Conservation (phyloP, 495 filamentous ascomycete genomes). For the Penicillium lividum region DNA sequence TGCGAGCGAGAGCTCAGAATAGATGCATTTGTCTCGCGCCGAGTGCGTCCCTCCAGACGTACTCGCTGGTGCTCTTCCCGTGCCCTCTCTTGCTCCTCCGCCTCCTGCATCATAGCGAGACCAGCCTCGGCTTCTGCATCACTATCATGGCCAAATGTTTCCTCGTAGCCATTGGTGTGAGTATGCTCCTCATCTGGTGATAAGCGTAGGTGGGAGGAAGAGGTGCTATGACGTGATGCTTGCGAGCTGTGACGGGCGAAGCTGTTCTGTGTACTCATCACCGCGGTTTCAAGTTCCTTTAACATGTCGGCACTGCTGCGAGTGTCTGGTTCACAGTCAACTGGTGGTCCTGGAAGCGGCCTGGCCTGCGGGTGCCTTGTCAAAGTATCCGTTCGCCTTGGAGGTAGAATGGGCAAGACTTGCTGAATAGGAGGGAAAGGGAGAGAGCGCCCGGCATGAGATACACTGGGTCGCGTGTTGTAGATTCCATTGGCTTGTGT, state of each 20-base stretch:
- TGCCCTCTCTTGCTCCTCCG: conserved; percentile 75
- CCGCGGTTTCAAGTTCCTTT: conserved; percentile 50
- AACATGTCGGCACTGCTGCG: conserved; percentile 45
- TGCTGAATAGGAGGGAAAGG: conserved; percentile 44
- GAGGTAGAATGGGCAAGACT: conserved; percentile 44
- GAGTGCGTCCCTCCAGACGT: conserved; percentile 49
- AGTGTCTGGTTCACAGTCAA: conserved; percentile 41
- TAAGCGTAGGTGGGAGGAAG: conserved; percentile 23
- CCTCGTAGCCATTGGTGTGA: conserved; percentile 53
- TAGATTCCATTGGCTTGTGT: conserved; percentile 31
- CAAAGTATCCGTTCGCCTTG: conserved; percentile 53
- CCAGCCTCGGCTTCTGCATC: conserved; percentile 91
- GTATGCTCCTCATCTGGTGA: conserved; percentile 48
- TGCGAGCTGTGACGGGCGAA: conserved; percentile 30
- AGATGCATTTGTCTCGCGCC: conserved; percentile 51
- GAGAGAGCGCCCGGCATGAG: conserved; percentile 43
- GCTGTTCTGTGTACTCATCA: conserved; percentile 36
- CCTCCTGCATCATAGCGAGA: conserved; percentile 77
- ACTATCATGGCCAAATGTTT: conserved; percentile 54
- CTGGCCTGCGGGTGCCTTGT: conserved; percentile 59
- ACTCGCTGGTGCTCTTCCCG: conserved; percentile 38
- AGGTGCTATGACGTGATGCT: conserved; percentile 24
- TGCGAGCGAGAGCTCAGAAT: conserved; percentile 37
- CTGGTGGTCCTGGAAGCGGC: conserved; percentile 61
- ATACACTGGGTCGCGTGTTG: conserved; percentile 32